Percentiles rank a stretch among this genome's conserved stretches.
Conservation (phyloP, 2,329 filamentous ascomycete genomes). For the Sarocladium kiliense region DNA sequence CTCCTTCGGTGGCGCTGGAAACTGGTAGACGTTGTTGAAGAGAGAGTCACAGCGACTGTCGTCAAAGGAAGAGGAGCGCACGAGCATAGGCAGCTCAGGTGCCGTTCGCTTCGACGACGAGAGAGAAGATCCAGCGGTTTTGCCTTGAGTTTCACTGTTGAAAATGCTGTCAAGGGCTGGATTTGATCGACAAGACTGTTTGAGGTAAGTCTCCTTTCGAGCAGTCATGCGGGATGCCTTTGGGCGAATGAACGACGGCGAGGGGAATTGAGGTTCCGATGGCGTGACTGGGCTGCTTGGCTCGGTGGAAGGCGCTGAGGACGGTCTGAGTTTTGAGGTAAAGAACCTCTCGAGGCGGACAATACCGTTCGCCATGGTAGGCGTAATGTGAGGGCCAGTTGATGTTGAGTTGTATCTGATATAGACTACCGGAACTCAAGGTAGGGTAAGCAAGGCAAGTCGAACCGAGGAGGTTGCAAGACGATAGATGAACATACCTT, state of each 20-base stretch:
- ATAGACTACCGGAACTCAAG: constrained; percentile 2
- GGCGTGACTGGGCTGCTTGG: constrained; percentile 17
- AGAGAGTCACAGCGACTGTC: constrained; percentile 3
- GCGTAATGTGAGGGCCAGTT: not conserved
- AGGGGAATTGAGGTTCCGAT: constrained; percentile 38
- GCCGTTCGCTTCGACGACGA: constrained; percentile 9
- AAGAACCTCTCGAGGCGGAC: constrained; percentile 50
- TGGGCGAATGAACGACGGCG: constrained; percentile 51
- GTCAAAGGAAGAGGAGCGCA: constrained; percentile 8
- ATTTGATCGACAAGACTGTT: constrained; percentile 19
- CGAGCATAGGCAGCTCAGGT: constrained; percentile 9
- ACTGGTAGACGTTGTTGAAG: constrained; percentile 4
- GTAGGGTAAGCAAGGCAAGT: constrained; percentile 7
- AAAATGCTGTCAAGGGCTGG: constrained; percentile 16
- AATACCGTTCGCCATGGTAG: constrained; percentile 42
- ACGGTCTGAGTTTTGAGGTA: constrained; percentile 34
- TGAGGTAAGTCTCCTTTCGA: constrained; percentile 39
- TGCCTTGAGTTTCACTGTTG: not conserved
- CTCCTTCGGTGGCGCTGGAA: constrained; percentile 1
- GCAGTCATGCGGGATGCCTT: constrained; percentile 51
- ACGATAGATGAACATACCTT: not conserved
- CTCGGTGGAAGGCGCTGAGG: constrained; percentile 15
- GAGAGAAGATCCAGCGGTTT: constrained; percentile 4
- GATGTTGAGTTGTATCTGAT: too few species aligned
- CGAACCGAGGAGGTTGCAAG: constrained; percentile 2